phyloP scores from a whole-genome alignment of 1,139 yeast species.

The Suhomyces choctaworum region DNA sequence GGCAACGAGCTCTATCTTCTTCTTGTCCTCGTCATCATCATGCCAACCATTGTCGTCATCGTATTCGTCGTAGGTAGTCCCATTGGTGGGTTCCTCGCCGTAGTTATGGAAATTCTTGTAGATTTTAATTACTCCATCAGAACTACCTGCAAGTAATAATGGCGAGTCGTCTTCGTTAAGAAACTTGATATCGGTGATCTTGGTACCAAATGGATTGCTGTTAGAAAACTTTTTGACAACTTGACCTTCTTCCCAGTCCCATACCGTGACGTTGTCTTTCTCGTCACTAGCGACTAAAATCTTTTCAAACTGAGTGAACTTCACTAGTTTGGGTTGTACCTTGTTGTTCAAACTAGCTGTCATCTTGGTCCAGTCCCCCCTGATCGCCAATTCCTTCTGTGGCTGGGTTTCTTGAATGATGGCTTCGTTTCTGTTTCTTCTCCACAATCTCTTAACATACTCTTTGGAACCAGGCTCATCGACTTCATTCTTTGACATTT shows the following conservation, averaged over 20 bases:
- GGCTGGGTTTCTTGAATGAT: conserved; percentile 88
- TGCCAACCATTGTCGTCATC: conserved; percentile 22
- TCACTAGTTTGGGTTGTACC: conserved; percentile 75
- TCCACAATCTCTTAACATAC: conserved; percentile 81
- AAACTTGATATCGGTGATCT: conserved; percentile 81
- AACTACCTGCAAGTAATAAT: conserved; percentile 79
- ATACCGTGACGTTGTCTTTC: conserved; percentile 77
- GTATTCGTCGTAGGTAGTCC: conserved; percentile 1
- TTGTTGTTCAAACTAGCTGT: conserved; percentile 65
- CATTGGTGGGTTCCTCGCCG: conserved; percentile 22
- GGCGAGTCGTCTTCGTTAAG: conserved; percentile 93
- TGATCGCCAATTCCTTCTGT: conserved; percentile 78
- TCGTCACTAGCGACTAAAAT: conserved; percentile 81
- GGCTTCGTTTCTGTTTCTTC: conserved; percentile 83
- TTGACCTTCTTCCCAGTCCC: conserved; percentile 77
- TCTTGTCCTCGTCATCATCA: conserved; percentile 25
- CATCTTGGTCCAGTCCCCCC: conserved; percentile 82
- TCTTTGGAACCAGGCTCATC: conserved; percentile 95
- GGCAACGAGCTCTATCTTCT: conserved; percentile 61
- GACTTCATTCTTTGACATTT: conserved; percentile 79
- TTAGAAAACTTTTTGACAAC: conserved; percentile 73
- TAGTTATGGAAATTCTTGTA: conserved; percentile 74
- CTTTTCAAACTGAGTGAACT: conserved; percentile 89
- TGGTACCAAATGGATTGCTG: conserved; percentile 83
- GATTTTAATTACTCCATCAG: conserved; percentile 89